Evolutionary conservation across 2,329 filamentous ascomycete genomes (phyloP).

Genomic region (Chaetomiaceae sp.): DNA sequence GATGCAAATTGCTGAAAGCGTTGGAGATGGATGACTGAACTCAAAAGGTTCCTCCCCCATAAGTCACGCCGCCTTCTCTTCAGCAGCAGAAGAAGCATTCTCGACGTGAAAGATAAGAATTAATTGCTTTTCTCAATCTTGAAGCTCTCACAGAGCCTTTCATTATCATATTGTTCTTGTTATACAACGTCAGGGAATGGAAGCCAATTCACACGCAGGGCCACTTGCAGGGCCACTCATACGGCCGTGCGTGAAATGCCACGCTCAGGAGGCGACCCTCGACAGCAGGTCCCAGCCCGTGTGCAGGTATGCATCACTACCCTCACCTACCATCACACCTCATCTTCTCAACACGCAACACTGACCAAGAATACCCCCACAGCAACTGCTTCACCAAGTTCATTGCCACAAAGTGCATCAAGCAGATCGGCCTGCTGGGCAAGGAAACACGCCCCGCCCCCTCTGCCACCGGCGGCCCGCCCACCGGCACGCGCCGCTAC

Average conservation of each 20-base stretch:
- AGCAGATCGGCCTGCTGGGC: constrained; percentile 55
- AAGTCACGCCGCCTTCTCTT: too few species aligned
- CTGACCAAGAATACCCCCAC: too few species aligned
- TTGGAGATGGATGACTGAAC: too few species aligned
- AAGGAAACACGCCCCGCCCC: constrained; percentile 38
- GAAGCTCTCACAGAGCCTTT: not conserved
- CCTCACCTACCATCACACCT: too few species aligned
- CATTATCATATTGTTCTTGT: not conserved
- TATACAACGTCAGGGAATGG: not conserved
- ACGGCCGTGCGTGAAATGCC: constrained; percentile 50
- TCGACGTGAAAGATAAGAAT: too few species aligned
- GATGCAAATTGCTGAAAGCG: too few species aligned
- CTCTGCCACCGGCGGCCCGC: constrained; percentile 15
- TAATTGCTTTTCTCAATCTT: not conserved
- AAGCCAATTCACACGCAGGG: too few species aligned
- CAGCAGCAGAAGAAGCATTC: too few species aligned
- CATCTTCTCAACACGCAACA: too few species aligned
- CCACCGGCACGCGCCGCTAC: constrained; percentile 41
- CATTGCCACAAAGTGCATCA: constrained; percentile 70
- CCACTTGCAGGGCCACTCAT: constrained; percentile 16
- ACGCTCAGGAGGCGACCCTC: constrained; percentile 41
- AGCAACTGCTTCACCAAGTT: constrained; percentile 75
- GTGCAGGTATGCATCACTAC: constrained; percentile 44
- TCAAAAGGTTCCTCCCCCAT: too few species aligned
- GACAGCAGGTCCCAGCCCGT: constrained; percentile 53